Base-by-base conservation (phyloP, 2,329 filamentous ascomycete genomes). In the Cordyceps cateniannulata region DNA sequence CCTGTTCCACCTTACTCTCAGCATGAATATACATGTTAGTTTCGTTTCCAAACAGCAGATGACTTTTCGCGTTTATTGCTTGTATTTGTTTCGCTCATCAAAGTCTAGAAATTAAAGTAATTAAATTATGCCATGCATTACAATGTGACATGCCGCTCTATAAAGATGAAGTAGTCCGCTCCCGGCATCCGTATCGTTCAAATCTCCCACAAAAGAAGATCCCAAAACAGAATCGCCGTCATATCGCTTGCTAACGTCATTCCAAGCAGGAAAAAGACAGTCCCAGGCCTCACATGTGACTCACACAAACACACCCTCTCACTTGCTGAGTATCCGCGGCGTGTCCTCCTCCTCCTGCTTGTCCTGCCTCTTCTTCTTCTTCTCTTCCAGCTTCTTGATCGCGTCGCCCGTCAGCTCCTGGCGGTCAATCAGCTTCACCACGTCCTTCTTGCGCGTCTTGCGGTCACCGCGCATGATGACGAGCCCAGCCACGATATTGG, bases 371-470 rank as follows among this genome's bases (percentile, higher is more conserved):
- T 70, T 71, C 53, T 70, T 67, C 62, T 73, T 75, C 68, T 79
- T 78, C 65, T 79, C 79, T 66, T 77, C 74, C 62, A 80, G 73
- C 58, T 79, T 77, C 62, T 78, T 75, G 57, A 81, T 81, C 9
- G 81, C 81, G 60, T 84, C 76, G 35, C 78, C 70, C 54, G 91
- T 96, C 60, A 96, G 73, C 64, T 91, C 85, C 70, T 95, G 91
- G 32, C 90, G 79, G 67, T 89, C 85, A 74, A 95, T 84, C 49
- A 87, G 81, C 69, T 93, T 87, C 24, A 92, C 79, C 0, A 96
- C 89, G 47, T 96, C 90, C 81, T 92, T 93, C 80, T 96, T 96
- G 55, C 91, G 79, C 2, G 90, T 92, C 64, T 82, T 84, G 22
- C 86, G 82, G 69, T 93, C 90, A 1, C 91, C 91, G 18, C 91